These are phyloP conservation scores for Ustilago tritici DNA, from an alignment of 1,284 basidiomycete species.

Conservation along the genomic window DNA sequence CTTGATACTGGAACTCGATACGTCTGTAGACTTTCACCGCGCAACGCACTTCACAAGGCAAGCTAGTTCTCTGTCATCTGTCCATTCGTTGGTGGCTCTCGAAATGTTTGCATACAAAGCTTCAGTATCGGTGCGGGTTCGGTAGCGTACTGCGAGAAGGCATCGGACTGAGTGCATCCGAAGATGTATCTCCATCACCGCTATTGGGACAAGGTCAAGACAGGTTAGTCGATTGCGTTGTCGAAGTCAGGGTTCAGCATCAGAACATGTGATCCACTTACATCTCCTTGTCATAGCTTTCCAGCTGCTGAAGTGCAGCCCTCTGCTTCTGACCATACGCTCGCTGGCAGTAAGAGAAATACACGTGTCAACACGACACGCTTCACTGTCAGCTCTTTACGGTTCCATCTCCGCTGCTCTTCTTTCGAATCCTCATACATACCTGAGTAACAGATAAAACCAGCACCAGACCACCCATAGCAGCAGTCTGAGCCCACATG, in stretches of 20 bases:
- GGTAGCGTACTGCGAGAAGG: slow-evolving; percentile 17
- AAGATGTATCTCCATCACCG: slow-evolving; percentile 34
- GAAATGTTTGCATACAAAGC: neutral
- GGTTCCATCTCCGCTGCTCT: neutral
- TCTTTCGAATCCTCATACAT: neutral
- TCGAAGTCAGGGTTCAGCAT: neutral
- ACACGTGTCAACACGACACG: slow-evolving; percentile 20
- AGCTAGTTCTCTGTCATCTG: neutral
- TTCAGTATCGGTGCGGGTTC: neutral
- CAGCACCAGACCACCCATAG: slow-evolving; percentile 39
- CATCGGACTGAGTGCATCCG: slow-evolving; percentile 20
- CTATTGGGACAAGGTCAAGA: neutral
- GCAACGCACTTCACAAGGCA: neutral
- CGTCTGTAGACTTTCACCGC: neutral
- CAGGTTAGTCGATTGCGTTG: neutral
- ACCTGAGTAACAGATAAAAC: slow-evolving; percentile 47
- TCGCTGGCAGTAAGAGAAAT: slow-evolving; percentile 51
- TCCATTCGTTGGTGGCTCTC: neutral
- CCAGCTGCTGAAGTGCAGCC: slow-evolving; percentile 20
- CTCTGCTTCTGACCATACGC: slow-evolving; percentile 54
- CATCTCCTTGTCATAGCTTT: slow-evolving; percentile 25
- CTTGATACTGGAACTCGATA: neutral
- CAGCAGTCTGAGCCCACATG: slow-evolving; percentile 50
- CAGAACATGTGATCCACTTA: slow-evolving; percentile 5
- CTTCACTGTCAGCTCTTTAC: neutral